phyloP scores from a whole-genome alignment of 2,329 filamentous ascomycete genomes.

The Epichloe coenophiala region DNA sequence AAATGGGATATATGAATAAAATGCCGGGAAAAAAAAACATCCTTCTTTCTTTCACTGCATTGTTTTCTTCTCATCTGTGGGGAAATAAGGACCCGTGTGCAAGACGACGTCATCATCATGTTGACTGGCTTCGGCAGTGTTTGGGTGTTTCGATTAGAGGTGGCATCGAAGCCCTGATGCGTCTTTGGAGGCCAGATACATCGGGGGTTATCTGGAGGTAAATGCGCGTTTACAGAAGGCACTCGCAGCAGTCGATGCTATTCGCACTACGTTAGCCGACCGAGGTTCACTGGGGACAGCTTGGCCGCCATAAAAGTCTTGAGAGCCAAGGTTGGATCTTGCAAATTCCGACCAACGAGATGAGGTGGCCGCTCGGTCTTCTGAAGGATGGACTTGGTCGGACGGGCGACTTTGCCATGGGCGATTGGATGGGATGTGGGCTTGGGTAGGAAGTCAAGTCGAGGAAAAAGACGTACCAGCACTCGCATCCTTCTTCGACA shows the following conservation, averaged over 20 bases:
- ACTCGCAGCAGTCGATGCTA: constrained; percentile 29
- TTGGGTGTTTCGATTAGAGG: neutral
- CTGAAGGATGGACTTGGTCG: neutral
- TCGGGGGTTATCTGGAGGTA: neutral
- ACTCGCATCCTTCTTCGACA: constrained; percentile 36
- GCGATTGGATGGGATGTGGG: too few relatives aligned
- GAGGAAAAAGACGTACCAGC: constrained; percentile 24
- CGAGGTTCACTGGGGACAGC: neutral
- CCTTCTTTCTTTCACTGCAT: neutral
- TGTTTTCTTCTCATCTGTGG: neutral
- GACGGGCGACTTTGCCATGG: too few relatives aligned
- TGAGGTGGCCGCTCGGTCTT: too few relatives aligned
- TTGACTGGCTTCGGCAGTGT: neutral
- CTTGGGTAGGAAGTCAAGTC: too few relatives aligned
- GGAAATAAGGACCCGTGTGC: neutral
- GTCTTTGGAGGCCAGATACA: neutral
- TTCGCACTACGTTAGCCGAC: neutral
- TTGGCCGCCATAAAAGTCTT: neutral
- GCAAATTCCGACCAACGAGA: too few relatives aligned
- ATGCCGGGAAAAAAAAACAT: neutral
- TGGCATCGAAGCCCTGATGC: neutral
- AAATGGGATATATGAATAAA: neutral
- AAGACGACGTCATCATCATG: neutral
- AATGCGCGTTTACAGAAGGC: constrained; percentile 17
- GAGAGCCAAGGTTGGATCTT: neutral